Evolutionary conservation across 345 rosid species (phyloP), one percentile per base, ranked within the genome.

Genomic region (Physaria fendleri): DNA sequence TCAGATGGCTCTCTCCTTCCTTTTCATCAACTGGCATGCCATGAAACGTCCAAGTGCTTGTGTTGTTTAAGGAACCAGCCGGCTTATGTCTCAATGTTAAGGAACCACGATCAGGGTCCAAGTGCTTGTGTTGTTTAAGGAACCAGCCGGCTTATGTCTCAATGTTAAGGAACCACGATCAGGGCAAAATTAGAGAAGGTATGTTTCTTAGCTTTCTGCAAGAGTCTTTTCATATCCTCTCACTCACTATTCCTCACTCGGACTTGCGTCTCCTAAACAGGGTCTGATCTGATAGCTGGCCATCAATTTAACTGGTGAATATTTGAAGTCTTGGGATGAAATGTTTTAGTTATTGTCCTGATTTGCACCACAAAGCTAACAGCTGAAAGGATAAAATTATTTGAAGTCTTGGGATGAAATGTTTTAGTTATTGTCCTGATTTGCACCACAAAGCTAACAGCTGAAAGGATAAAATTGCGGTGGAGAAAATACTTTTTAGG

Each of bases 111-210:
- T n/a, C n/a, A n/a, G n/a, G n/a, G 59, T 62, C 62, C 30, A 23
- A 63, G 72, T 69, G 77, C 77, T 65, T 72, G 79, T 69, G 74
- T 66, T 74, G 59, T 66, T 65, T 73, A 53, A 52, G 74, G 66
- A 56, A 48, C 53, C 37, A 54, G 64, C 23, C 32, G 20, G 51
- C 34, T 14, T 2, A 53, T 35, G 18, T 54, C 50, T 53, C 56
- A 42, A 16, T 37, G 43, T 46, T 24, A 8, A 44, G 46, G n/a
- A n/a, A n/a, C 69, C 47, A 25, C 24, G 16, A 45, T 45, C 27
- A 45, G 4, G 18, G 13, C 51, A 49, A 16, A 52, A 50, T 14
- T 34, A 17, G 61, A 43, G 28, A 35, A 43, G 62, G 73, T 68
- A 51, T 24, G n/a, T 8, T 30, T 15, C 52, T 12, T 21, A 47